phyloP scores from a whole-genome alignment of 2,329 filamentous ascomycete species.

The Fusarium lyarnte region DNA sequence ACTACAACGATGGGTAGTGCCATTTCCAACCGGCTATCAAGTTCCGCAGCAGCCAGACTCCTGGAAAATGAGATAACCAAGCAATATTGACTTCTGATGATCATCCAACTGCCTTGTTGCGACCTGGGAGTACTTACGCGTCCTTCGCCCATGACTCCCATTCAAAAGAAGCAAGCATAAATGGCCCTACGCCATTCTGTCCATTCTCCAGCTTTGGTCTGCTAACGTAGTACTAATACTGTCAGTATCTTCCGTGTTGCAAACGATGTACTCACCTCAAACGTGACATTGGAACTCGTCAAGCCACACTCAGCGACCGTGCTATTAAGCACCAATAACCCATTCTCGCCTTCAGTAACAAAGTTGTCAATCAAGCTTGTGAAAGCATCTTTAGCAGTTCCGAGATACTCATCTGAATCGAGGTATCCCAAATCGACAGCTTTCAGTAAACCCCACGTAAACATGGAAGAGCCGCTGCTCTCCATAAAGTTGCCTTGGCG shows the following conservation, averaged over 20 bases:
- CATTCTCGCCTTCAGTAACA: slow-evolving; percentile 54
- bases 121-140: background rate
- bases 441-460: slow-evolving; percentile 60
- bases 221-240: slow-evolving; percentile 21
- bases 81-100: background rate
- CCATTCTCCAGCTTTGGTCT: slow-evolving; percentile 17
- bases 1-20: background rate
- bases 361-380: slow-evolving; percentile 52
- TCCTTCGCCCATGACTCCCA: slow-evolving; percentile 33
- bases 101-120: accelerated
- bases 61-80: accelerated
- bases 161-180: slow-evolving; percentile 36
- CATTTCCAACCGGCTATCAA: accelerated
- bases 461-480: slow-evolving; percentile 66
- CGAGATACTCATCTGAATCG: slow-evolving; percentile 8
- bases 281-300: slow-evolving; percentile 57
- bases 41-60: accelerated
- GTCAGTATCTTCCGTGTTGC: accelerated
- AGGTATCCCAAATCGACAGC: slow-evolving; percentile 43
- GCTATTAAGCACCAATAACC: slow-evolving; percentile 57
- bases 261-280: slow-evolving; percentile 51
- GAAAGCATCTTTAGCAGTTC: slow-evolving; percentile 15
- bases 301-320: slow-evolving; percentile 61
- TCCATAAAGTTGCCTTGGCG: slow-evolving; percentile 66
- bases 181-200: slow-evolving; percentile 30